Evolutionary conservation across 768 basidiomycete species (phyloP).

Genomic region (Amanita polypyramis): DNA sequence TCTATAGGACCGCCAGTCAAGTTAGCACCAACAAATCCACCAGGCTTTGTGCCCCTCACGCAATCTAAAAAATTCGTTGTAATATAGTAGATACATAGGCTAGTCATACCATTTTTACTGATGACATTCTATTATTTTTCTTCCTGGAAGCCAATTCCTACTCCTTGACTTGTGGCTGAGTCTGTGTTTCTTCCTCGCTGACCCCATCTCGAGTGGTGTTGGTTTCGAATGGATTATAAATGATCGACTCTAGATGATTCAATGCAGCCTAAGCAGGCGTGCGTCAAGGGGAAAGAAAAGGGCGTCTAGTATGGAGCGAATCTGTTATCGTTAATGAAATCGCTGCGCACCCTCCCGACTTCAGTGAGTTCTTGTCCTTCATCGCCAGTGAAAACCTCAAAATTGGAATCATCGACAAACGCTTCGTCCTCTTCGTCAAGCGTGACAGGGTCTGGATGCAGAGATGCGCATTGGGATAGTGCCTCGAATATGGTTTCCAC

Average conservation of each 20-base stretch:
- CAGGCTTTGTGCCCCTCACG: conserved; percentile 8
- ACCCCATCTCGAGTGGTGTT: not conserved
- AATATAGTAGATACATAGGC: conserved; percentile 1
- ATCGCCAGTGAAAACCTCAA: conserved; percentile 45
- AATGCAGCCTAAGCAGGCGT: conserved; percentile 54
- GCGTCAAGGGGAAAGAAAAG: conserved; percentile 16
- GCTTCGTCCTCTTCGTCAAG: conserved; percentile 45
- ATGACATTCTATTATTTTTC: not conserved
- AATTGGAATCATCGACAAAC: conserved; percentile 42
- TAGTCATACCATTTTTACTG: not conserved
- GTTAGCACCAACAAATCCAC: conserved; percentile 1
- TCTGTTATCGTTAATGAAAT: conserved; percentile 69
- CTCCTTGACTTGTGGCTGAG: not conserved
- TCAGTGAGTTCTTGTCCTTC: conserved; percentile 69
- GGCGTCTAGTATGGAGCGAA: conserved; percentile 76
- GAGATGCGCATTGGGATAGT: conserved; percentile 74
- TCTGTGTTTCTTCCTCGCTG: not conserved
- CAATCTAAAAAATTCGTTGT: conserved; percentile 5
- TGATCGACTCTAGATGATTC: conserved; percentile 75
- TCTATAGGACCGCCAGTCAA: conserved; percentile 10
- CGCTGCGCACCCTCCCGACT: conserved; percentile 90
- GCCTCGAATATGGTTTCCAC: conserved; percentile 82
- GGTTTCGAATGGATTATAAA: conserved; percentile 38
- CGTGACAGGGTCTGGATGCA: conserved; percentile 62
- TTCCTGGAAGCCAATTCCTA: not conserved